Base-by-base conservation (phyloP, 1,139 yeast species). In the Zygoascus hellenicus region DNA sequence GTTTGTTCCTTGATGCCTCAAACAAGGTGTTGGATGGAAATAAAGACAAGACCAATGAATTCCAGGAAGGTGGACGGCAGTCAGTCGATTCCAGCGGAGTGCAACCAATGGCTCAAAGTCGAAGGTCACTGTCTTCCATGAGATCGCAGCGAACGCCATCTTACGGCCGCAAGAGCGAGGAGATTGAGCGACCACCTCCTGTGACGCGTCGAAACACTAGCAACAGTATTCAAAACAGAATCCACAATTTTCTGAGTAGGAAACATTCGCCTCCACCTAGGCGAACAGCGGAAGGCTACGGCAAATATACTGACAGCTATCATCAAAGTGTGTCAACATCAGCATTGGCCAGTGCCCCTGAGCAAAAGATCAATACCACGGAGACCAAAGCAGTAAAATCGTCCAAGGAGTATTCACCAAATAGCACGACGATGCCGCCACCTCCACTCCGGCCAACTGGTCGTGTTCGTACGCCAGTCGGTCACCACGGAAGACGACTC, bases 221-320 rank as follows among this genome's bases (percentile, higher is more conserved):
- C 36, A 34, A 43, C 6, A 46, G 54, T 2, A 62, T 86, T 47
- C 94, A 84, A 62, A 74, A 78, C 57, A 71, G 94, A 52, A 83
- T 84, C 60, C 83, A 81, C 49, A 73, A 75, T 54, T 70, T 83
- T 36, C 67, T 85, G 53, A 73, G 67, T 52, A 70, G 71, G 45
- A 59, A 66, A 16, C 74, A 73, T 32, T 73, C 76, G 1, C 71
- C 76, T 10, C 74, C 77, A 4, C 68, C 75, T 0, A 61, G 70
- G 16, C 79, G 76, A 56, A 80, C 89, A 0, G 95, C 95, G 0
- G 66, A 69, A 13, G 95, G 95, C 0, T 86, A 86, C 60, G 95
- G 95, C 2, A 77, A 77, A 56, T 83, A 74, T 59, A 82, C 89
- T 0, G 84, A 77, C 46, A 35, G 22, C 30, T 43, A 38, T n/a